phyloP scores from a whole-genome alignment of 768 basidiomycete genomes.

The Royoungia palumana region DNA sequence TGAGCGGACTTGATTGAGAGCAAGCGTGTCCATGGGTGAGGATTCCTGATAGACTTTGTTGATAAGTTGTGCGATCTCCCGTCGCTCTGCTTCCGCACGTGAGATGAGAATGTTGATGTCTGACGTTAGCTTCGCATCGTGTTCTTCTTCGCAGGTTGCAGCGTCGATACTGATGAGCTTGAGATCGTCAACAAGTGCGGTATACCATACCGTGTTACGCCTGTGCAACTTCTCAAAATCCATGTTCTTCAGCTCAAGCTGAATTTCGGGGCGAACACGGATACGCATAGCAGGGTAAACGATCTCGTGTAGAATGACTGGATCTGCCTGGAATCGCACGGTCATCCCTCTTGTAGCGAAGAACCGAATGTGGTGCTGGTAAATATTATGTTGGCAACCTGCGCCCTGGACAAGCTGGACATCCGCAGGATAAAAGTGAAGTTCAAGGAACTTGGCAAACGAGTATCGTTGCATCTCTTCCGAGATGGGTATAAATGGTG shows the following conservation, averaged over 20 bases:
- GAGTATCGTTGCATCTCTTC: conserved; percentile 93
- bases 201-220: conserved; percentile 73
- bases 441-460: conserved; percentile 93
- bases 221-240: conserved; percentile 78
- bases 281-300: conserved; percentile 87
- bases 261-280: conserved; percentile 80
- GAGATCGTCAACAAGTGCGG: conserved; percentile 69
- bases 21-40: conserved; percentile 78
- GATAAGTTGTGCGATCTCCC: conserved; percentile 69
- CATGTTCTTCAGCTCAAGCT: conserved; percentile 86
- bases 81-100: conserved; percentile 71
- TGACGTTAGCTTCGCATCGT: conserved; percentile 56
- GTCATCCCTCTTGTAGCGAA: conserved; percentile 84
- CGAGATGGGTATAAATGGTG: conserved; percentile 84
- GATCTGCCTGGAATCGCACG: conserved; percentile 83
- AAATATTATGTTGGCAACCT: conserved; percentile 92
- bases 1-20: conserved; percentile 80
- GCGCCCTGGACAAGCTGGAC: conserved; percentile 83
- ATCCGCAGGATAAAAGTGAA: conserved; percentile 91
- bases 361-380: conserved; percentile 88
- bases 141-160: conserved; percentile 72
- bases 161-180: conserved; percentile 75
- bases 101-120: conserved; percentile 66
- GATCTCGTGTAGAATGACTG: conserved; percentile 78
- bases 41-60: conserved; percentile 81